Evolutionary conservation across 805 yeast genomes (phyloP), one percentile per base, ranked within the genome.

Genomic region (Teunomyces aglyptinius): DNA sequence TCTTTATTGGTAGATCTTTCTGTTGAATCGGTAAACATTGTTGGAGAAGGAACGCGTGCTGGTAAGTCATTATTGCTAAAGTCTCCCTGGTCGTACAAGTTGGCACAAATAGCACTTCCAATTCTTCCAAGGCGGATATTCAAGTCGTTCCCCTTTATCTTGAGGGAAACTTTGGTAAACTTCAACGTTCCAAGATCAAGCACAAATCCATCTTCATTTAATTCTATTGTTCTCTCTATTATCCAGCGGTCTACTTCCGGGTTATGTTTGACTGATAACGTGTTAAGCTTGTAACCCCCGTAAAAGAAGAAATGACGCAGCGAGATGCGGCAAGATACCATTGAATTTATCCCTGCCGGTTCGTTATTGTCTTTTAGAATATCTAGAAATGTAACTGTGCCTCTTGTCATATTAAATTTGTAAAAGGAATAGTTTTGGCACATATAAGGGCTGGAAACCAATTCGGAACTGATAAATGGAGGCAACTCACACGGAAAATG

Each of bases 261-360:
- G 5, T 54, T 46, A 46, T 65, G 60, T 1, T 46, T 45, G 6
- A 61, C 64, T 1, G 62, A 53, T 10, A 56, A 60, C 13, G 56
- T 55, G 19, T 52, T 49, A 16, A 71, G 46, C 44, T 77, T 78
- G 58, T 84, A 78, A 0, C 94, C 95, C n/a, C 92, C 95, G 57
- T 79, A 84, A 48, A 77, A 75, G 51, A 85, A 73, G 12, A 81
- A 71, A 54, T 83, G 83, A 31, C 80, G 64, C n/a, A 73, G 68
- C 4, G 86, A 77, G 4, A 86, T 65, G 45, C 65, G 70, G 6
- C 80, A 69, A 13, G 78, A 72, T 5, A 72, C 56, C 59, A 81
- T 65, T 45, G 80, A 75, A 38, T 78, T 57, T 15, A 84, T 55
- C 2, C 83, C 75, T 3, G 78, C 76, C 0, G 90, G 89, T 4